phyloP scores from a whole-genome alignment of 2,329 filamentous ascomycete genomes.

The Dactylellina sp. region DNA sequence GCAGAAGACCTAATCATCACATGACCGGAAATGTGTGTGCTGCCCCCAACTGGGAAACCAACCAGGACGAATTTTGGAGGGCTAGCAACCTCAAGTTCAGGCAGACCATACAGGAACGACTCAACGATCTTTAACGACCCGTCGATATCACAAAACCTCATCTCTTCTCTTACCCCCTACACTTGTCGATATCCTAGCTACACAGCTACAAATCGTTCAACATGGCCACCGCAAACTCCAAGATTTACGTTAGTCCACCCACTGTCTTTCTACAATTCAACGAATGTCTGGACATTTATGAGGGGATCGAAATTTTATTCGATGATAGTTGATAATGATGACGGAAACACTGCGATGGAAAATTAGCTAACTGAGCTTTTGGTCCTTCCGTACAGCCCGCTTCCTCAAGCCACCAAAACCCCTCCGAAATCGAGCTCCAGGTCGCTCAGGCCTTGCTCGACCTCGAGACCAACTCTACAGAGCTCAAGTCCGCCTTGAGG shows the following conservation, averaged over 20 bases:
- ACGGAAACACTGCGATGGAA: constrained; percentile 1
- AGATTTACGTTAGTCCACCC: constrained; percentile 54
- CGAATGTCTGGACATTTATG: constrained; percentile 11
- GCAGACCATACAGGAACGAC: constrained; percentile 33
- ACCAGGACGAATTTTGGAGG: constrained; percentile 48
- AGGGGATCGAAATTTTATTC: constrained; percentile 7
- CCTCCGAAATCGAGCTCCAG: constrained; percentile 96
- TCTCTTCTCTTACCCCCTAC: constrained; percentile 35
- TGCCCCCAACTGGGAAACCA: constrained; percentile 41
- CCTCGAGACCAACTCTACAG: constrained; percentile 98
- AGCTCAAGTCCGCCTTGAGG: constrained; percentile 94
- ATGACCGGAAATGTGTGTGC: constrained; percentile 40
- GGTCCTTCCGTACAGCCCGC: constrained; percentile 36
- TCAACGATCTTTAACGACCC: constrained; percentile 56
- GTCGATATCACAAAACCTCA: constrained; percentile 40
- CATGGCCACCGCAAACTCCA: constrained; percentile 52
- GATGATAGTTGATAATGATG: constrained; percentile 6
- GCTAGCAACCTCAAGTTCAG: constrained; percentile 36
- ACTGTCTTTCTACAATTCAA: neutral
- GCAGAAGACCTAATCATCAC: constrained; percentile 53
- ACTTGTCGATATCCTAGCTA: constrained; percentile 52
- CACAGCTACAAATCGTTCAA: constrained; percentile 56
- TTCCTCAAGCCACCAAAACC: constrained; percentile 85
- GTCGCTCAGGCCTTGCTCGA: constrained; percentile 98
- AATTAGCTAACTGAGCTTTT: constrained; percentile 42